Evolutionary conservation across 345 rosid species (phyloP), one percentile per base, ranked within the genome.

Genomic region (Combretum micranthum): DNA sequence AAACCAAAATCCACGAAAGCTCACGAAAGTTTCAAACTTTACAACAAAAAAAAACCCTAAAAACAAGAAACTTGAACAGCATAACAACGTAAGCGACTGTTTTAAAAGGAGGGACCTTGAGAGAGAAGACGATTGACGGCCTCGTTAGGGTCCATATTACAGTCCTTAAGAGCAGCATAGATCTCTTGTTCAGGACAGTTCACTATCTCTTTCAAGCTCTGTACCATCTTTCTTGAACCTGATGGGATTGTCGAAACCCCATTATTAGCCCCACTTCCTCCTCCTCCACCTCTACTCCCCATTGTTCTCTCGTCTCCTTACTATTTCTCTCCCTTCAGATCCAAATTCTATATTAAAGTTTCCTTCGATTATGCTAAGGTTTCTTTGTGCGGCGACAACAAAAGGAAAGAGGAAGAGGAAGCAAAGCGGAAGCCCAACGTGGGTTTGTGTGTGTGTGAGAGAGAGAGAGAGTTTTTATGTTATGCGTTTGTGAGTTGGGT

Each of bases 91-190:
- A 16, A 18, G 32, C 23, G 32, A 32, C n/a, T n/a, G n/a, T n/a
- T n/a, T n/a, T n/a, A 55, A 62, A 13, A 20, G 8, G 13, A 16
- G 18, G 15, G 42, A 93, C 99, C 99, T 94, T 85, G 99, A 61
- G 84, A 42, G 66, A 94, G 92, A 61, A 90, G 95, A 68, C 99
- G 96, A 75, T 75, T 84, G 62, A 87, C 97, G 59, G 99, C 76
- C 72, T 94, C 97, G 75, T 94, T 85, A 61, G 97, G 99, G 90
- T 94, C 99, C 99, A 93, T 90, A 67, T 79, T 79, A 69, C 99
- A 93, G 52, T 93, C 99, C 77, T 85, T 87, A 58, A 93, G 99
- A 76, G 78, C 83, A 47, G 90, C 81, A 54, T 93, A 90, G 96
- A 93, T 93, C 97, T 93, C 99, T 59, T 71, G 53, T 55, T 93